Percentiles rank a stretch among this genome's conserved stretches.
Evolutionary conservation across 768 basidiomycete genomes (phyloP).

Genomic region (Hypholoma sublateritium): DNA sequence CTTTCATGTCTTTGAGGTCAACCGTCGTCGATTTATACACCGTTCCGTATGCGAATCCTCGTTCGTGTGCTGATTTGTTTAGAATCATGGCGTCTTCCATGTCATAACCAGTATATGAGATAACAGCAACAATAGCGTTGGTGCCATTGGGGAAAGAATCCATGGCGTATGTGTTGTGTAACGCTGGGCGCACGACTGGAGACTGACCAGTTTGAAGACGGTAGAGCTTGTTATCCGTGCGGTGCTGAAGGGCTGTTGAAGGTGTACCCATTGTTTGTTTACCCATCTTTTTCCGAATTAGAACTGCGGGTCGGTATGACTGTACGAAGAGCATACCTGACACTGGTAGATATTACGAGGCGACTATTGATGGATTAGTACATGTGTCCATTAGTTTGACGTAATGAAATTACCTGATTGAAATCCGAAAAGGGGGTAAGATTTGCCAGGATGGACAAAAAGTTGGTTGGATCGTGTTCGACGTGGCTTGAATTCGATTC

Average conservation of each 20-base stretch:
- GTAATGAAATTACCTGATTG: constrained; percentile 70
- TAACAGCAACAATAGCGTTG: constrained; percentile 98
- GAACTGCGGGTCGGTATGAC: neutral
- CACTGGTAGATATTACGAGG: constrained; percentile 94
- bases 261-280: constrained; percentile 99
- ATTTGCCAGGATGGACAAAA: constrained; percentile 95
- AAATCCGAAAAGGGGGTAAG: constrained; percentile 99
- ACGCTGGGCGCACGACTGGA: constrained; percentile 86
- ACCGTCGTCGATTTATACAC: constrained; percentile 94
- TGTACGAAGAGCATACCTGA: constrained; percentile 51
- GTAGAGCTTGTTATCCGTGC: constrained; percentile 99
- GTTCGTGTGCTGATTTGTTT: constrained; percentile 98
- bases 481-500: constrained; percentile 82
- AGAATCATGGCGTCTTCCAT: constrained; percentile 99
- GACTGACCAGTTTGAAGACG: constrained; percentile 93
- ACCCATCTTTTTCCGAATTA: constrained; percentile 72
- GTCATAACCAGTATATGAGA: constrained; percentile 99
- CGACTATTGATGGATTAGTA: constrained; percentile 46
- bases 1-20: constrained; percentile 81
- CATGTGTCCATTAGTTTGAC: neutral
- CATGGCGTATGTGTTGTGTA: constrained; percentile 96
- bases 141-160: constrained; percentile 98
- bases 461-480: constrained; percentile 92
- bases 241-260: constrained; percentile 83
- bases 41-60: constrained; percentile 95